Conservation (phyloP, 306 rosid species). For the Prunus kanzakura region DNA sequence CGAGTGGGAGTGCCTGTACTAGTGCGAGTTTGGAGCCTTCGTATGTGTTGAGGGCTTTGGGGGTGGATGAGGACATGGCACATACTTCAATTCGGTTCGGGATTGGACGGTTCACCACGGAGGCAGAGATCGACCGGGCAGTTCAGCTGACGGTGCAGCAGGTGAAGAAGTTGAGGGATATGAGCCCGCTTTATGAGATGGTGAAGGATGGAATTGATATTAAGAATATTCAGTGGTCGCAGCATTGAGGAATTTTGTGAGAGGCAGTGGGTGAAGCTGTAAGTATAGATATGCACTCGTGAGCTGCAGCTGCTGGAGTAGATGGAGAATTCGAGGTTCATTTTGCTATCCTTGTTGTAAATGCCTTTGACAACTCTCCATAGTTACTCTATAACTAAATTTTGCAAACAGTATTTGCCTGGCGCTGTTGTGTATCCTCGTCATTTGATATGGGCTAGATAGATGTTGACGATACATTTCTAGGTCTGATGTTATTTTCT, state of each 20-base stretch:
- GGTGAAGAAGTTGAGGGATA: slow-evolving; percentile 88
- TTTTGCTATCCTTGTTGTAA: slow-evolving; percentile 1
- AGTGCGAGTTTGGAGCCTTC: slow-evolving; percentile 99
- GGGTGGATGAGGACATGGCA: slow-evolving; percentile 99
- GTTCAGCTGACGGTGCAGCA: slow-evolving; percentile 67
- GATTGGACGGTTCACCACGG: slow-evolving; percentile 89
- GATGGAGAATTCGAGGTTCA: slow-evolving; percentile 6
- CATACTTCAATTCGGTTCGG: slow-evolving; percentile 97
- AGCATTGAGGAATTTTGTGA: slow-evolving; percentile 44
- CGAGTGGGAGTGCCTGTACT: slow-evolving; percentile 97
- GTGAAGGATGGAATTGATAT: slow-evolving; percentile 85
- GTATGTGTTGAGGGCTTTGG: slow-evolving; percentile 87
- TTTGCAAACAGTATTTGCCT: neutral
- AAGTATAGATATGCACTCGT: neutral
- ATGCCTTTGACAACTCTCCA: neutral
- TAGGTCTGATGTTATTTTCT: neutral
- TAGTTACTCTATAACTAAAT: neutral
- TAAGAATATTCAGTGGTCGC: slow-evolving; percentile 85
- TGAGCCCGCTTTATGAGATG: slow-evolving; percentile 99
- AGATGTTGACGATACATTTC: neutral
- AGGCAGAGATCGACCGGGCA: slow-evolving; percentile 84
- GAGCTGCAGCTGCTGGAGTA: neutral
- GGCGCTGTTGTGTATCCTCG: neutral
- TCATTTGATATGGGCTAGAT: neutral
- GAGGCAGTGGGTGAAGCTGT: neutral